Evolutionary conservation across 257 asterid genomes (phyloP).

Genomic region (Gynochthodes officinalis): DNA sequence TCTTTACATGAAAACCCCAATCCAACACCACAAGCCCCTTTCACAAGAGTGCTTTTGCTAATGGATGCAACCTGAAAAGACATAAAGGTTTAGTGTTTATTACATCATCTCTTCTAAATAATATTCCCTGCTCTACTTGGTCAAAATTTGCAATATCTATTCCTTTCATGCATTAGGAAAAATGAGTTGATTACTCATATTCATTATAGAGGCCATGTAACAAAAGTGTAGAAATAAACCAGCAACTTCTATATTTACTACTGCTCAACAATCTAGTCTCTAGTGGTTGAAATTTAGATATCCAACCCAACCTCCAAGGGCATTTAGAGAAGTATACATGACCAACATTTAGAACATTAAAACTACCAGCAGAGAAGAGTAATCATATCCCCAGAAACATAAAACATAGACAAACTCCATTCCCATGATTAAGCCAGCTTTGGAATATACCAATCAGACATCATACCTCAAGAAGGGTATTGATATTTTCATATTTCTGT

Average conservation of each 20-base stretch:
- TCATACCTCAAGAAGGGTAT: slow-evolving; percentile 77
- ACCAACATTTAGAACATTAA: background rate
- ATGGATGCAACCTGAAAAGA: slow-evolving; percentile 61
- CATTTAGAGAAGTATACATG: background rate
- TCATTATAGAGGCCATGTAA: background rate
- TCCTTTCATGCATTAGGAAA: background rate
- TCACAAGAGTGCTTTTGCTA: slow-evolving; percentile 86
- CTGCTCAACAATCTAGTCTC: background rate
- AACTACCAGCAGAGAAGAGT: background rate
- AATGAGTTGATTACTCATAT: background rate
- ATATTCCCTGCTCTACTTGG: slow-evolving; percentile 1
- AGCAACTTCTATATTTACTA: background rate
- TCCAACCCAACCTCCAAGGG: background rate
- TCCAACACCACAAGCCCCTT: slow-evolving; percentile 98
- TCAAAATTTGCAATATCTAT: background rate
- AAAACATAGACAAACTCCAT: background rate
- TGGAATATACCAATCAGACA: slow-evolving; percentile 10
- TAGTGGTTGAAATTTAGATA: background rate
- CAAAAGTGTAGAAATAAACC: background rate
- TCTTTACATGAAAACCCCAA: slow-evolving; percentile 84
- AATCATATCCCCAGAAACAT: background rate
- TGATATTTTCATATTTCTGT: slow-evolving; percentile 67
- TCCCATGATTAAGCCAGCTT: background rate
- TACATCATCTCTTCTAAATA: background rate
- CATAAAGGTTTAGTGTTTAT: background rate